phyloP scores from a whole-genome alignment of 2,329 filamentous ascomycete species.

The Fusarium sp. region DNA sequence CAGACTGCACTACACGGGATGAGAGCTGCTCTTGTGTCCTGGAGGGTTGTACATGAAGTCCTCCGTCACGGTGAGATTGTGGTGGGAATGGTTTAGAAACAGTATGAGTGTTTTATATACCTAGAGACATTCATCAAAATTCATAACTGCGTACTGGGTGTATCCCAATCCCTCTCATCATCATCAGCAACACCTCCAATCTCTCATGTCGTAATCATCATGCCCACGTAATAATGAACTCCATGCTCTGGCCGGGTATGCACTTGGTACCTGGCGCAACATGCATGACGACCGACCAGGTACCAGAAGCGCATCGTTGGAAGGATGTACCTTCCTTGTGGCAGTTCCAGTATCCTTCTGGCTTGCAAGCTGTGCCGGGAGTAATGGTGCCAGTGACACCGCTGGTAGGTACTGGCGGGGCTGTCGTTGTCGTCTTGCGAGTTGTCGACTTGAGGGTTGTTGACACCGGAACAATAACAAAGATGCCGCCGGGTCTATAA shows the following conservation, averaged over 20 bases:
- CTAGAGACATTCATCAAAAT: background rate
- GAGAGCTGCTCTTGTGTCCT: background rate
- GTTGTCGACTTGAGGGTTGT: conserved; percentile 39
- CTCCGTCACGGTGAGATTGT: background rate
- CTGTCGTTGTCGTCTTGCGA: conserved; percentile 26
- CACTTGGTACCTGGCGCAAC: conserved; percentile 68
- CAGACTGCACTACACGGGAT: background rate
- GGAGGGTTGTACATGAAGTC: background rate
- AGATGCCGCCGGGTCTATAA: conserved; percentile 18
- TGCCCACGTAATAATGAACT: conserved; percentile 29
- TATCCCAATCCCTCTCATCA: background rate
- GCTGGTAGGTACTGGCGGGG: conserved; percentile 18
- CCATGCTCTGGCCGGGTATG: conserved; percentile 45
- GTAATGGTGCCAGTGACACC: conserved; percentile 22
- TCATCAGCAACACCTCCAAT: background rate
- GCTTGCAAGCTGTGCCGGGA: conserved; percentile 31
- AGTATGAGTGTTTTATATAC: background rate
- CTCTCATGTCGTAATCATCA: conserved; percentile 7
- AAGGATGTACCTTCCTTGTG: conserved; percentile 49
- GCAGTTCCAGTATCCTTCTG: conserved; percentile 44
- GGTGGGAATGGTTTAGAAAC: background rate
- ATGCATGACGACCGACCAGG: conserved; percentile 61
- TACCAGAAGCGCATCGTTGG: conserved; percentile 70
- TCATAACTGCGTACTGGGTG: background rate
- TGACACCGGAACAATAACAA: conserved; percentile 15